Evolutionary conservation across 2,329 filamentous ascomycete species (phyloP), one percentile per base, ranked within the genome.

Genomic region (Podosphaera xanthii): DNA sequence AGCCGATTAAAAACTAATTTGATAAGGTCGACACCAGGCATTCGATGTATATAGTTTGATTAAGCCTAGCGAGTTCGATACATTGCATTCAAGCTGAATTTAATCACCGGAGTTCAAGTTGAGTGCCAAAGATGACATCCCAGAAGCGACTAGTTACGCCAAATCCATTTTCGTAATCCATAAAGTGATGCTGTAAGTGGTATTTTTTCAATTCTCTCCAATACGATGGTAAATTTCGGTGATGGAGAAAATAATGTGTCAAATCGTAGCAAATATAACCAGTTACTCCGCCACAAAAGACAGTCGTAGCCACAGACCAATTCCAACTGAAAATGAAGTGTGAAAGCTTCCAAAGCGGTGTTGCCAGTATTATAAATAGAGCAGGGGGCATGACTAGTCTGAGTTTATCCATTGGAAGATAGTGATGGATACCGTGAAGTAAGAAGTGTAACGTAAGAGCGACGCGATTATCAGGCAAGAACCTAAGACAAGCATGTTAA

Each of bases 211-310:
- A 80, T 63, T 82, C 77, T 72, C 86, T 87, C 75, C 94, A 97
- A 78, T 88, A 95, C 1, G 83, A 74, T 14, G 92, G 92, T 2
- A 98, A 81, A 66, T 88, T 94, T 73, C 86, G 81, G 74, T 98
- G 92, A 71, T 98, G 92, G 46, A 98, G 79, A 78, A 98, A 98
- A 77, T 97, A 98, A 72, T 98, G 92, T 1, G 92, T 98, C 75
- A 96, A 69, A 71, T 98, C 92, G 74, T 98, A 98, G 76, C 86
- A 89, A 62, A 96, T 79, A 70, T 98, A 98, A 60, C 92, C 92
- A 66, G 95, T 94, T 63, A 98, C 83, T 62, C 90, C 92, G 57
- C 92, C 92, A 67, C 83, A 91, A 75, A 79, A 98, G 3, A 88
- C 84, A 31, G 83, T 80, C 0, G 83, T 80, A 4, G 82, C 92